phyloP scores from a whole-genome alignment of 1,284 basidiomycete species.

The Irpex sp. region DNA sequence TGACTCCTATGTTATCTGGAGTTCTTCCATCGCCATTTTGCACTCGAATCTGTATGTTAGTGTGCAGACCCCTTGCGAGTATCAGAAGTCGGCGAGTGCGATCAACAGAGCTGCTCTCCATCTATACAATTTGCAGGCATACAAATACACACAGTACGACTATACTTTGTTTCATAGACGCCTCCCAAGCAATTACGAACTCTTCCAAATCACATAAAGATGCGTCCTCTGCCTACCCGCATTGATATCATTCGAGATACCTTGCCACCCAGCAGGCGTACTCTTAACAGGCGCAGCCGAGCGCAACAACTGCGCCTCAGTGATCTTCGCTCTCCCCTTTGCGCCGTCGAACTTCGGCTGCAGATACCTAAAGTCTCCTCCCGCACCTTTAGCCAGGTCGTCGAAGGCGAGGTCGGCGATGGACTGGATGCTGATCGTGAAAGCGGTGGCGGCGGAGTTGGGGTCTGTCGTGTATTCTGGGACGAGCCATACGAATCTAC shows the following conservation, averaged over 20 bases:
- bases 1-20: too few relatives aligned
- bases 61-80: too few relatives aligned
- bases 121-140: too few relatives aligned
- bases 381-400: constrained; percentile 5
- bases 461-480: constrained; percentile 8
- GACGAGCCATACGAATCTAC: constrained; percentile 9
- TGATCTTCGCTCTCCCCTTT: not conserved
- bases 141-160: too few relatives aligned
- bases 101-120: too few relatives aligned
- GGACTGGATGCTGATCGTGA: not conserved
- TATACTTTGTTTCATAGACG: too few relatives aligned
- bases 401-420: constrained; percentile 8
- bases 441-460: constrained; percentile 3
- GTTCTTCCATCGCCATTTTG: too few relatives aligned
- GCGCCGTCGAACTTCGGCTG: not conserved
- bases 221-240: constrained; percentile 1
- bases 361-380: constrained; percentile 4
- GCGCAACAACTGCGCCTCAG: constrained; percentile 5
- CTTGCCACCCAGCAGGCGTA: constrained; percentile 5
- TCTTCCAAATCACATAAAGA: constrained; percentile 9
- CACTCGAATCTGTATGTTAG: too few relatives aligned
- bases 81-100: too few relatives aligned
- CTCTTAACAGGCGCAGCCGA: not conserved
- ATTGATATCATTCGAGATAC: constrained; percentile 7
- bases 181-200: too few relatives aligned